Conservation (phyloP, 805 yeast species). For the Brettanomyces bruxellensis region DNA sequence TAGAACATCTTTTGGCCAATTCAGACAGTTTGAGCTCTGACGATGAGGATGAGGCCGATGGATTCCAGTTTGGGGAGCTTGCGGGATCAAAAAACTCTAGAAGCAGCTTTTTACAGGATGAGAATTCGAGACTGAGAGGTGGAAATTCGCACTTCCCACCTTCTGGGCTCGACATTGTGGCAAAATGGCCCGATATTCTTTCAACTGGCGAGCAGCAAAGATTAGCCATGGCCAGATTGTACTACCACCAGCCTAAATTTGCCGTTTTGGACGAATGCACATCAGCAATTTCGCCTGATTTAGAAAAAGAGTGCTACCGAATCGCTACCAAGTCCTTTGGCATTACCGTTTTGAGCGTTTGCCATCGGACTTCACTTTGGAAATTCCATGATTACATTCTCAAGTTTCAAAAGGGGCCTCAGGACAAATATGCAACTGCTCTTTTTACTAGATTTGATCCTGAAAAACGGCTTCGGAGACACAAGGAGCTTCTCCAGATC, state of each 20-base stretch:
- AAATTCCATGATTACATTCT: constrained; percentile 77
- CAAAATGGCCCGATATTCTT: constrained; percentile 84
- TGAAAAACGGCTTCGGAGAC: constrained; percentile 58
- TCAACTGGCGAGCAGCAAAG: constrained; percentile 91
- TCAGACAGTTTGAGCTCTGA: constrained; percentile 13
- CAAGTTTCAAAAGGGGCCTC: constrained; percentile 40
- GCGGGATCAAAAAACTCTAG: neutral
- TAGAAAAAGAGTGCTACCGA: constrained; percentile 83
- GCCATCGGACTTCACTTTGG: constrained; percentile 90
- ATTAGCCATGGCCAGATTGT: constrained; percentile 86
- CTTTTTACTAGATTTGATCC: constrained; percentile 58
- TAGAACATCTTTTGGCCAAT: constrained; percentile 46
- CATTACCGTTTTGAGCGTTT: constrained; percentile 80
- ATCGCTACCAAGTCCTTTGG: constrained; percentile 66
- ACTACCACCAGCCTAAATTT: constrained; percentile 84
- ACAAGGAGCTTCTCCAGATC: constrained; percentile 64
- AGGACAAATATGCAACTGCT: constrained; percentile 10
- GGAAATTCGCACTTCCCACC: constrained; percentile 3
- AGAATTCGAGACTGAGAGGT: neutral
- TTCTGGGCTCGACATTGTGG: constrained; percentile 42
- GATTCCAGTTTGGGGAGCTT: neutral
- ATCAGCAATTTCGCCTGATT: constrained; percentile 82
- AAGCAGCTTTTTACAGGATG: neutral
- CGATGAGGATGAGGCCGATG: constrained; percentile 9
- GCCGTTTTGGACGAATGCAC: constrained; percentile 96